Base-by-base conservation (phyloP, 768 basidiomycete genomes). In the Trametes elegans region DNA sequence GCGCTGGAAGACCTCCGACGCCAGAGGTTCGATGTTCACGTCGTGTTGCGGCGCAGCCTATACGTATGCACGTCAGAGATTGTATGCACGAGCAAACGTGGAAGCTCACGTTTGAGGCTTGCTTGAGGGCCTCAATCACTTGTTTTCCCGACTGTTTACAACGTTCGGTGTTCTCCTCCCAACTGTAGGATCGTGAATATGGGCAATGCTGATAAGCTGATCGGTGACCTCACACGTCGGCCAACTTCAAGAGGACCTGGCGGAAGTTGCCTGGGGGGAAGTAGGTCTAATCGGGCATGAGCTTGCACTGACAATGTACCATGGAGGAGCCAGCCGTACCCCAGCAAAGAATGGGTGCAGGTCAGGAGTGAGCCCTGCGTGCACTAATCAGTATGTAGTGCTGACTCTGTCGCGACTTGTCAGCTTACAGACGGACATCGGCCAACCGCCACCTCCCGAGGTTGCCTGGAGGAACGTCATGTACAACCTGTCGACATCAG, bases 401-500 rank as follows among this genome's bases (percentile, higher is more conserved):
- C 14, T 13, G 3, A 11, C 29, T 9, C 8, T 31, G 3, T 29
- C 7, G 13, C 7, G 14, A 34, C 11, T n/a, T 23, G 23, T 49
- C 36, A 21, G 14, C 65, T 49, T 26, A 66, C 65, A 70, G 32
- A 70, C 65, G 24, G 69, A 70, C 69, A 70, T 68, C 11, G 69
- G 69, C 69, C 69, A 70, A 1, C 69, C 69, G 2, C 69, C 69
- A 9, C 68, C 58, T 13, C 69, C 68, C 10, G 63, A 59, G 0
- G 66, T 67, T 2, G 68, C 68, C 41, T 74, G 73, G 1, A 76
- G 59, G 63, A 73, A 74, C 1, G 64, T 71, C 74, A 76, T 76
- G 58, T 76, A 76, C n/a, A 76, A 54, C n/a, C 73, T 55, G 58
- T 76, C 75, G 8, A 76, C 73, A 50, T 75, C 75, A 0, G 75